phyloP scores from a whole-genome alignment of 768 basidiomycete genomes.

The Lactifluus pinguis region DNA sequence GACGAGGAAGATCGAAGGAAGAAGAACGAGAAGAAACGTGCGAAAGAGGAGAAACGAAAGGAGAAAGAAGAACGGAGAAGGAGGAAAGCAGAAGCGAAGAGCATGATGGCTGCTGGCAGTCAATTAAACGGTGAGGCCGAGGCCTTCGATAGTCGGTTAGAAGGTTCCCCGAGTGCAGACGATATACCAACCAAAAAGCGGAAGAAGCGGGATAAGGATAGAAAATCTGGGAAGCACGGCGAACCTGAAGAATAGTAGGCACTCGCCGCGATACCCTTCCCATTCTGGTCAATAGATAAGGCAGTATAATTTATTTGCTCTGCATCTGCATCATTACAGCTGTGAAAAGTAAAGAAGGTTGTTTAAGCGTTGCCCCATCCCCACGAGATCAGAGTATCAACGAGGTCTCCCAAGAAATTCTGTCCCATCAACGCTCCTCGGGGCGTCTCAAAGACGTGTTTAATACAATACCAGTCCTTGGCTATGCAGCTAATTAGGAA shows the following conservation, averaged over 20 bases:
- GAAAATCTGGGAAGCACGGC: background rate
- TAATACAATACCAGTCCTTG: constrained; percentile 7
- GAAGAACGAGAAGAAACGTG: constrained; percentile 15
- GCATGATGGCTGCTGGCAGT: background rate
- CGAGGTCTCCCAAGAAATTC: background rate
- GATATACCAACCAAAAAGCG: background rate
- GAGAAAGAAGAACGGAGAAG: constrained; percentile 29
- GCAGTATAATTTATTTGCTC: constrained; percentile 6
- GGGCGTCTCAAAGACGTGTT: constrained; percentile 5
- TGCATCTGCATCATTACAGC: background rate
- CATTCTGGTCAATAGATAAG: background rate
- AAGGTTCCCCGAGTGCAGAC: background rate
- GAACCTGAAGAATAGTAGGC: background rate
- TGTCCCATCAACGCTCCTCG: constrained; percentile 6
- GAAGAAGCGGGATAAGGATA: background rate
- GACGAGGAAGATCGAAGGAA: constrained; percentile 20
- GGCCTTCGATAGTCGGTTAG: background rate
- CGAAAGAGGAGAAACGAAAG: constrained; percentile 20
- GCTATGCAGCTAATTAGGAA: background rate
- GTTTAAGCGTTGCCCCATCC: background rate
- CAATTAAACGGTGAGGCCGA: constrained; percentile 16
- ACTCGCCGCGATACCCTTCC: background rate
- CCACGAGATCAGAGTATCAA: background rate
- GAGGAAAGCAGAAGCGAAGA: constrained; percentile 19
- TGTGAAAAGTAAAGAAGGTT: background rate